Evolutionary conservation across 106 monocot species (phyloP).

Genomic region (Cymbidium sinense): DNA sequence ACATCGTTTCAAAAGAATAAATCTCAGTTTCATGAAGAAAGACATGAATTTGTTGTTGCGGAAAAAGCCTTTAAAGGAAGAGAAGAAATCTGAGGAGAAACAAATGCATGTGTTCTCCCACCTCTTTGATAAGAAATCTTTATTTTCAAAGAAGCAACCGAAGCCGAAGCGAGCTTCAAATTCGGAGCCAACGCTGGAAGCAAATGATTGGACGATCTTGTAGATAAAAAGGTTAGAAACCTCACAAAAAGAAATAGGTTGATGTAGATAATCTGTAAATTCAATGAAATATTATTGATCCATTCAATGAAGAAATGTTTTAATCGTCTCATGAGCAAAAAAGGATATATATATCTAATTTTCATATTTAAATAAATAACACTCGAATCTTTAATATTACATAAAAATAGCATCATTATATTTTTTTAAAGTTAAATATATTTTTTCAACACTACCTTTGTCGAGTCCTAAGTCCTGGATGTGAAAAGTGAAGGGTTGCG

Average conservation of each 20-base stretch:
- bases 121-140: conserved; percentile 54
- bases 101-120: conserved; percentile 35
- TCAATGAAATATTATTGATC: background rate
- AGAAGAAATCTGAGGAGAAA: conserved; percentile 54
- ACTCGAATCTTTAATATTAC: no score
- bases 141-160: conserved; percentile 51
- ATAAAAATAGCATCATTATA: no score
- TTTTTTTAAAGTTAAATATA: no score
- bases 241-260: background rate
- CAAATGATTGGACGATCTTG: conserved; percentile 41
- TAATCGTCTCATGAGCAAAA: background rate
- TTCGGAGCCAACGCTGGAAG: conserved; percentile 21
- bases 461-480: no score
- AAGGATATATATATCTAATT: no score
- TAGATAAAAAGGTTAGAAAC: background rate
- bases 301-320: background rate
- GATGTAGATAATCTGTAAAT: conserved; percentile 3
- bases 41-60: conserved; percentile 22
- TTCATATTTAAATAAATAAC: no score
- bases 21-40: conserved; percentile 51
- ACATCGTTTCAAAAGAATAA: conserved; percentile 47
- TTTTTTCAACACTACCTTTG: no score
- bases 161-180: conserved; percentile 17
- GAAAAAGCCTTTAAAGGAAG: conserved; percentile 32
- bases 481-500: no score